A percentile compares a stretch with the other conserved stretches of the same genome.
phyloP scores from a whole-genome alignment of 371 early-diverging fungal genomes.

The Nematocida ausubeli region DNA sequence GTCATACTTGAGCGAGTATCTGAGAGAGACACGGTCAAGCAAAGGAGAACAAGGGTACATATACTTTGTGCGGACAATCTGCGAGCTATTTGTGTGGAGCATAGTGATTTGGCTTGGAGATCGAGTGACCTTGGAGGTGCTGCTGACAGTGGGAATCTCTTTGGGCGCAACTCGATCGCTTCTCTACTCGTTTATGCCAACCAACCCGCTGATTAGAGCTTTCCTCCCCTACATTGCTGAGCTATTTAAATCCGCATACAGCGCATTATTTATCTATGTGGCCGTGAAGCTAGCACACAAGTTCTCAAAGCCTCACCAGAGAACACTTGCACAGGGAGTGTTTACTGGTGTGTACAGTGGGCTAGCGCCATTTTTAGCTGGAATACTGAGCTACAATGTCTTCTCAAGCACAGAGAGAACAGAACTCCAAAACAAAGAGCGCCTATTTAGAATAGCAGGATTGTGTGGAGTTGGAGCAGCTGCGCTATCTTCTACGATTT shows the following conservation, averaged over 20 bases:
- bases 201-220: not conserved
- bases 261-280: conserved; percentile 52
- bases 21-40: not conserved
- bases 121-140: conserved; percentile 12
- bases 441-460: conserved; percentile 35
- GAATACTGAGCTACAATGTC: conserved; percentile 25
- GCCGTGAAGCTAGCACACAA: conserved; percentile 29
- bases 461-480: conserved; percentile 27
- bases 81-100: conserved; percentile 47
- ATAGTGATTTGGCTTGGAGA: conserved; percentile 44
- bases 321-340: conserved; percentile 46
- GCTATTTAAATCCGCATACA: conserved; percentile 37
- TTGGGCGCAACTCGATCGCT: conserved; percentile 29
- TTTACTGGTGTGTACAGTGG: conserved; percentile 51
- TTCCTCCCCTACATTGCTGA: conserved; percentile 47
- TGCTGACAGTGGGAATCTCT: conserved; percentile 25
- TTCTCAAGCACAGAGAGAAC: conserved; percentile 20
- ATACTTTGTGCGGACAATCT: conserved; percentile 42
- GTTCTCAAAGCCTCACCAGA: conserved; percentile 16
- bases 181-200: conserved; percentile 10
- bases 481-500: not conserved
- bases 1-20: conserved; percentile 44
- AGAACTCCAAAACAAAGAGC: conserved; percentile 2
- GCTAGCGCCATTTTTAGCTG: conserved; percentile 47
- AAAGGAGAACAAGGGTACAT: not conserved